Evolutionary conservation across 352 stramenopile genomes (phyloP), one percentile per base, ranked within the genome.

Genomic region (Pythium vanterpoolii): DNA sequence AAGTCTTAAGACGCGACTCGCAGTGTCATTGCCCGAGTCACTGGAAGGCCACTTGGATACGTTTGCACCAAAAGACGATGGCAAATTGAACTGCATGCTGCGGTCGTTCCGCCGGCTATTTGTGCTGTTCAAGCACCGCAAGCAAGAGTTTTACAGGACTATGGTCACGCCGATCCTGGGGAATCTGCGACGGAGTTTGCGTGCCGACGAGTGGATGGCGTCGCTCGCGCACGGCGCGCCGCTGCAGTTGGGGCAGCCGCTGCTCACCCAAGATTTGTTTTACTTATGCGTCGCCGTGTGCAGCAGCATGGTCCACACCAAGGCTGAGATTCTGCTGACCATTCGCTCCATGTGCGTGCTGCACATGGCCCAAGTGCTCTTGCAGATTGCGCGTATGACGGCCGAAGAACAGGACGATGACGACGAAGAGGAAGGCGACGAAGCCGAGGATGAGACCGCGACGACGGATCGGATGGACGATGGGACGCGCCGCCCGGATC

Each of bases 301-400:
- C 64, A 87, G 82, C 54, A 90, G 76, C 51, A 87, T 92, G 74
- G 33, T 95, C 43, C 75, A 71, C 24, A 83, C 80, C 2, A 92
- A 93, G 54, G 73, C 85, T 0, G 80, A 95, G 23, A 90, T 95
- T 36, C 50, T 95, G 47, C 70, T 86, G 21, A 91, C 85, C 1
- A 83, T 95, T 26, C 82, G 83, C 16, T 87, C 76, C 13, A 74
- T 95, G 26, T 90, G 81, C 30, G 71, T 90, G 39, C 66, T 95
- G 5, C 71, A 90, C 64, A 90, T 93, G 79, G 77, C 71, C 2
- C 85, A 95, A 69, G 79, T 88, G 33, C 69, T 93, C 14, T 59
- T 93, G 0, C 85, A 93, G 53, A 66, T 89, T 7, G 68, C 76
- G 3, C 74, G 73, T 38, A 64, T 79, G 59, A 71, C 71, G 31